Conservation (phyloP, 2,329 filamentous ascomycete species). For the Exserohilum turcica region DNA sequence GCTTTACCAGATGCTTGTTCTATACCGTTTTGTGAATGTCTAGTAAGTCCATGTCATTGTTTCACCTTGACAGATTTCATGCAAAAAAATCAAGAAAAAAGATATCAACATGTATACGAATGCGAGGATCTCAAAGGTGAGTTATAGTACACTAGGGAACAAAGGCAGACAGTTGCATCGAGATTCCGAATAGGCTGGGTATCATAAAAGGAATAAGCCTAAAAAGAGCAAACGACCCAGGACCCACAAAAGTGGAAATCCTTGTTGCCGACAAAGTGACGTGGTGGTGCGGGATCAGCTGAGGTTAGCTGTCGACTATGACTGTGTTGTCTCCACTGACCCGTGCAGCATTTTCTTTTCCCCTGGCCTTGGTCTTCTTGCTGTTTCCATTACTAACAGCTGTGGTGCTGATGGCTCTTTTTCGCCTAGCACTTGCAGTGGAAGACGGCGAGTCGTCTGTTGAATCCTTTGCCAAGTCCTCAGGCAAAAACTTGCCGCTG, state of each 20-base stretch:
- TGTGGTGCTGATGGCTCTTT: conserved; percentile 36
- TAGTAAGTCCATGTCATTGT: too few species aligned
- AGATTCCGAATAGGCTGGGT: not conserved
- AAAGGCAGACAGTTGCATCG: not conserved
- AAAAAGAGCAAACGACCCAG: not conserved
- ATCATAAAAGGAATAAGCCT: not conserved
- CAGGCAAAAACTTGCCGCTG: conserved; percentile 38
- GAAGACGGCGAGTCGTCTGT: conserved; percentile 35
- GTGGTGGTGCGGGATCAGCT: not conserved
- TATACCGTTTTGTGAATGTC: too few species aligned
- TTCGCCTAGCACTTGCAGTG: conserved; percentile 28
- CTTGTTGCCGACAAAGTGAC: not conserved
- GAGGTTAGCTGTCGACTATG: not conserved
- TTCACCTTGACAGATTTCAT: too few species aligned
- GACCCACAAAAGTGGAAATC: not conserved
- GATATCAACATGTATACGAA: too few species aligned
- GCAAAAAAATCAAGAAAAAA: too few species aligned
- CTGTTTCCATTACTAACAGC: conserved; percentile 22
- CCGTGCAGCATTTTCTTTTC: conserved; percentile 23
- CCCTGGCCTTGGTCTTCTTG: conserved; percentile 34
- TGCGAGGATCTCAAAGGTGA: too few species aligned
- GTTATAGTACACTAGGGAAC: too few species aligned
- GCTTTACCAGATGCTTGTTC: too few species aligned
- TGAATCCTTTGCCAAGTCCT: conserved; percentile 14
- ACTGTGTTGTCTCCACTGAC: not conserved